phyloP scores from a whole-genome alignment of 805 yeast species.

The Wickerhamiella azyma region DNA sequence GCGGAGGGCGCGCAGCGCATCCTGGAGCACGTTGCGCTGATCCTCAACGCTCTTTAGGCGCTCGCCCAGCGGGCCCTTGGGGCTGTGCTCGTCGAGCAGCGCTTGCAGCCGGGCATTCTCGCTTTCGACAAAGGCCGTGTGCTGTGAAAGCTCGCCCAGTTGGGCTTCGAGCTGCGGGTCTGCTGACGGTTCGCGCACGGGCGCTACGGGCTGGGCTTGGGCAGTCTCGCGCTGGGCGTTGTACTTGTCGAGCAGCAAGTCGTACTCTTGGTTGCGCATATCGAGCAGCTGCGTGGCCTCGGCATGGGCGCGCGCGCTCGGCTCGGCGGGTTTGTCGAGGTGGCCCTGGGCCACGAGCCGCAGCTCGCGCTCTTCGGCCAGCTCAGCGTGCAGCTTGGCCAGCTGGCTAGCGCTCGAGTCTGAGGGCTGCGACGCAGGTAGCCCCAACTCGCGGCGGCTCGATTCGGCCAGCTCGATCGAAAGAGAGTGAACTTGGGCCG shows the following conservation, averaged over 20 bases:
- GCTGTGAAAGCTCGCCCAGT: conserved; percentile 22
- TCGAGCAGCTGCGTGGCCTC: conserved; percentile 24
- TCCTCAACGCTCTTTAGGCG: conserved; percentile 24
- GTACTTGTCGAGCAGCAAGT: conserved; percentile 14
- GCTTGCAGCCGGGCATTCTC: conserved; percentile 24
- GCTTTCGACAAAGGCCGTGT: conserved; percentile 23
- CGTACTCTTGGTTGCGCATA: conserved; percentile 21
- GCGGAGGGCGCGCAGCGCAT: conserved; percentile 28
- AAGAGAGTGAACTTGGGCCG: conserved; percentile 25
- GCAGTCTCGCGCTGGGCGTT: conserved; percentile 15
- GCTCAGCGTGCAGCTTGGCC: conserved; percentile 21
- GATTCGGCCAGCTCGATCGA: conserved; percentile 28
- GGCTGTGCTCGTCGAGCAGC: conserved; percentile 22
- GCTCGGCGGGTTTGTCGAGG: conserved; percentile 8
- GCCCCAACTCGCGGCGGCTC: conserved; percentile 25
- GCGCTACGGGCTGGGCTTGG: not conserved
- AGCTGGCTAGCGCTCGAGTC: conserved; percentile 12
- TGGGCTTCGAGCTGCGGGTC: conserved; percentile 10
- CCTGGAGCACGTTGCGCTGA: conserved; percentile 29
- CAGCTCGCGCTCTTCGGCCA: conserved; percentile 24
- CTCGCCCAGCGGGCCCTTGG: conserved; percentile 25
- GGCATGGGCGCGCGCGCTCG: conserved; percentile 18
- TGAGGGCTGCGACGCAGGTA: conserved; percentile 11
- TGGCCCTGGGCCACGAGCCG: conserved; percentile 19
- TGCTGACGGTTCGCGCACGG: not conserved